Percentiles rank a stretch among this genome's conserved stretches.
Conservation (phyloP, 163 green algal genomes). For the Scenedesmus sp. region DNA sequence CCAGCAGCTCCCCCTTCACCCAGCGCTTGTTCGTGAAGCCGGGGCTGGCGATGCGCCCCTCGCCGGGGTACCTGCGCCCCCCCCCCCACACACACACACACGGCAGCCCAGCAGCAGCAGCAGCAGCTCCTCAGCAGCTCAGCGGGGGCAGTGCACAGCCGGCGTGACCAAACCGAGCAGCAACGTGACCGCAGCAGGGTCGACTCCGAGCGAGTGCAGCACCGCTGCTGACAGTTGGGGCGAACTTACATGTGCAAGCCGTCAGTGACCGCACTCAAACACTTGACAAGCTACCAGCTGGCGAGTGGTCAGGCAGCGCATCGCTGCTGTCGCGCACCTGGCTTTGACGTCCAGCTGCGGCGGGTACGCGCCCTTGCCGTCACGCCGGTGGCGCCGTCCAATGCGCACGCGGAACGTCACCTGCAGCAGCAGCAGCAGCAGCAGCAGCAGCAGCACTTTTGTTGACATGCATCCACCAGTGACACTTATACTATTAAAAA, state of each 20-base stretch:
- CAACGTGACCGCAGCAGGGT: too few relatives aligned
- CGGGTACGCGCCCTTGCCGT: slow-evolving; percentile 80
- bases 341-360: slow-evolving; percentile 85
- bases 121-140: not conserved
- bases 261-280: too few relatives aligned
- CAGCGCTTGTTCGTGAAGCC: slow-evolving; percentile 81
- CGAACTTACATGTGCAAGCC: too few relatives aligned
- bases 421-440: slow-evolving; percentile 17
- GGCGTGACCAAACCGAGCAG: too few relatives aligned
- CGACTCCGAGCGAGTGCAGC: too few relatives aligned
- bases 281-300: too few relatives aligned
- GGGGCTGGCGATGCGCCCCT: slow-evolving; percentile 86
- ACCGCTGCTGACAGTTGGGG: too few relatives aligned
- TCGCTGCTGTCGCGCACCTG: not conserved
- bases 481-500: too few relatives aligned
- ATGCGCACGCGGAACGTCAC: slow-evolving; percentile 65
- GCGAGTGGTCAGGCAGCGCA: not conserved
- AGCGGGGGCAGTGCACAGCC: too few relatives aligned
- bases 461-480: too few relatives aligned
- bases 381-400: slow-evolving; percentile 63
- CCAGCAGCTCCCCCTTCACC: slow-evolving; percentile 95
- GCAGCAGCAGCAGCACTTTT: slow-evolving; percentile 4
- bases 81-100: too few relatives aligned
- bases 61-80: slow-evolving; percentile 83
- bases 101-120: not conserved